Percentiles rank a stretch among this genome's conserved stretches.
phyloP scores from a whole-genome alignment of 2,329 filamentous ascomycete genomes.

The Diaporthe sp. region DNA sequence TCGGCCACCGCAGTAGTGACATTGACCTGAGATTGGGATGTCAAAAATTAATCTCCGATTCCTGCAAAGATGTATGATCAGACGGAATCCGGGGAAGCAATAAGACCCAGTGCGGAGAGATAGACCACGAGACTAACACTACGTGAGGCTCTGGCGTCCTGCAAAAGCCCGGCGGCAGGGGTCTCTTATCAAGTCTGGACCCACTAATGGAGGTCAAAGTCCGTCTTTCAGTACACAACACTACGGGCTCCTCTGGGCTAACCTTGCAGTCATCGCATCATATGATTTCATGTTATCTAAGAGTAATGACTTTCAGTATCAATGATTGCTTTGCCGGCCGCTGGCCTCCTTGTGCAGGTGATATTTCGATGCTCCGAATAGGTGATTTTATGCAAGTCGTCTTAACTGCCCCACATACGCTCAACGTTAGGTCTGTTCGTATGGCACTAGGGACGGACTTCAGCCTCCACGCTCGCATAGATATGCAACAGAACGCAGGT shows the following conservation, averaged over 20 bases:
- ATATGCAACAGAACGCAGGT: not conserved
- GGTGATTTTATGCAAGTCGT: not conserved
- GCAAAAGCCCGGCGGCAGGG: not conserved
- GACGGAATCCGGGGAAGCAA: not conserved
- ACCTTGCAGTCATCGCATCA: not conserved
- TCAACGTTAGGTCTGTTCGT: not conserved
- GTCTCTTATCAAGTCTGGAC: not conserved
- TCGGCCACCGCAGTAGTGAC: not conserved
- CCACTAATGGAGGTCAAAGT: conserved; percentile 16
- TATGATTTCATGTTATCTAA: not conserved
- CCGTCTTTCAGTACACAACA: not conserved
- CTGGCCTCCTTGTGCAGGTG: not conserved
- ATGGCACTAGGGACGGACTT: conserved; percentile 1
- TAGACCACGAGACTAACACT: not conserved
- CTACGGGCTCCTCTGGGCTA: not conserved
- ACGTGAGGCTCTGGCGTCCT: not conserved
- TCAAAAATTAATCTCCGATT: not conserved
- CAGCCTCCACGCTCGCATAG: not conserved
- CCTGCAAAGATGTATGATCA: too few species aligned
- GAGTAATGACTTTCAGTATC: not conserved
- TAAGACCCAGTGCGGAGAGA: too few species aligned
- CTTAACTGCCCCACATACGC: not conserved
- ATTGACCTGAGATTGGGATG: not conserved
- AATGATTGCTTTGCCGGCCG: not conserved
- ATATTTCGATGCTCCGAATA: not conserved